phyloP scores from a whole-genome alignment of 176 grass and related monocot genomes.

The Zizania latifolia region DNA sequence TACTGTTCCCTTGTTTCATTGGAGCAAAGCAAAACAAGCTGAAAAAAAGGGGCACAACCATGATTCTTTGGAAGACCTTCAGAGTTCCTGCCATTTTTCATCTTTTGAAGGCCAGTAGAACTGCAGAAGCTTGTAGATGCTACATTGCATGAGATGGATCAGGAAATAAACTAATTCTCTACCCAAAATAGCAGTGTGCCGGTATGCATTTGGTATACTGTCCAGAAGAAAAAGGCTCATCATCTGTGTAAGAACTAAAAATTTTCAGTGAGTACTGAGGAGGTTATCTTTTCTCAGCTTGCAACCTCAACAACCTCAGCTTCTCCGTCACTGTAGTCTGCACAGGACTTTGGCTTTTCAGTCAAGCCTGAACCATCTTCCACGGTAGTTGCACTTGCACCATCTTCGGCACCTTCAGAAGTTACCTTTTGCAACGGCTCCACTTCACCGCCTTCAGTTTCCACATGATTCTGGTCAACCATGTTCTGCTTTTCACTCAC shows the following conservation, averaged over 20 bases:
- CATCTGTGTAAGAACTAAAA: constrained; percentile 26
- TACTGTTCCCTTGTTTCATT: constrained; percentile 18
- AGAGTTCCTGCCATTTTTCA: not conserved
- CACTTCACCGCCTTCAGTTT: constrained; percentile 35
- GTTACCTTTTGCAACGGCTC: constrained; percentile 21
- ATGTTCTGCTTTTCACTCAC: constrained; percentile 14
- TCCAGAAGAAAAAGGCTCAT: constrained; percentile 17
- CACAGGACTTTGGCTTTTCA: constrained; percentile 64
- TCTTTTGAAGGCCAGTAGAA: constrained; percentile 5
- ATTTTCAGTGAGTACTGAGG: constrained; percentile 14
- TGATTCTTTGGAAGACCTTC: constrained; percentile 9
- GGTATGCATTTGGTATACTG: constrained; percentile 12
- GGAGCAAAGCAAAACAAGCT: constrained; percentile 2
- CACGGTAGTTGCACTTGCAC: not conserved
- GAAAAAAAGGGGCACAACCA: constrained; percentile 21
- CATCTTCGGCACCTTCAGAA: constrained; percentile 35
- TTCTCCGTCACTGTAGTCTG: constrained; percentile 75
- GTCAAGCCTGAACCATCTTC: constrained; percentile 8
- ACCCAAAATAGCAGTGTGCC: constrained; percentile 25
- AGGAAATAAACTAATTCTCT: constrained; percentile 26
- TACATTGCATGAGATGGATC: constrained; percentile 11
- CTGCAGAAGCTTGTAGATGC: constrained; percentile 24
- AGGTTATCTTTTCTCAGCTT: constrained; percentile 31
- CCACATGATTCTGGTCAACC: constrained; percentile 20
- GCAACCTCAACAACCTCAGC: constrained; percentile 55